A percentile compares a stretch with the other conserved stretches of the same genome.
phyloP scores from a whole-genome alignment of 2,329 filamentous ascomycete species.

The Aurifilum marmelostoma region DNA sequence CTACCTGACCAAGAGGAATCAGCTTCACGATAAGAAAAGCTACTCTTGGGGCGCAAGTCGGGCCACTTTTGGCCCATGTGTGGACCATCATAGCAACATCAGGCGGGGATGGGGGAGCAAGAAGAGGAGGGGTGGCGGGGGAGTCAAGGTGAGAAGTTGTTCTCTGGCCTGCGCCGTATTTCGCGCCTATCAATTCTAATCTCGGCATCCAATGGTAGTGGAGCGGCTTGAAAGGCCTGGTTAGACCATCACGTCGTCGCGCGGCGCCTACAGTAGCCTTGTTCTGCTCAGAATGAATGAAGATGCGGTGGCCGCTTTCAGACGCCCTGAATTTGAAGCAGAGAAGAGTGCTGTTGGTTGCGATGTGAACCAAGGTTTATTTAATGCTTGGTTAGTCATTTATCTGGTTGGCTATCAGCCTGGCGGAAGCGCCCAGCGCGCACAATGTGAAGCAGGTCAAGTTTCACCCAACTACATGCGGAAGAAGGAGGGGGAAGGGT shows the following conservation, averaged over 20 bases:
- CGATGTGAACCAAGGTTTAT: background rate
- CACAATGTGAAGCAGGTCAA: background rate
- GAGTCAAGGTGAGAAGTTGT: background rate
- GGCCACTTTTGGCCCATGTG: background rate
- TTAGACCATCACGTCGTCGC: background rate
- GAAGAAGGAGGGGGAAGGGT: background rate
- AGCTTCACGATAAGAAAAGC: background rate
- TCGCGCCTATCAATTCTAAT: background rate
- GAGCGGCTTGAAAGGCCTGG: background rate
- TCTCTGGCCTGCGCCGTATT: background rate
- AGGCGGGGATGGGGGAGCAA: background rate
- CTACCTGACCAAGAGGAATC: background rate
- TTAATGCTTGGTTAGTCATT: background rate
- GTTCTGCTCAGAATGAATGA: background rate
- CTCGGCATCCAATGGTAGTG: background rate
- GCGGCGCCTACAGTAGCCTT: background rate
- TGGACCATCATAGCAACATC: background rate
- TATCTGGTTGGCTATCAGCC: constrained; percentile 17
- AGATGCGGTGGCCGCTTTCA: background rate
- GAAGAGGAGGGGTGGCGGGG: background rate
- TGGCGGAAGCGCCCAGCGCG: constrained; percentile 18
- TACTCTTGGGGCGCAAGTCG: background rate
- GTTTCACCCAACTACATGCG: background rate
- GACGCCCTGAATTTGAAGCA: background rate
- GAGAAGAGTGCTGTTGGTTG: background rate